Evolutionary conservation across 352 stramenopile species (phyloP), one percentile per base, ranked within the genome.

Genomic region (Elongisporangium senticosum): DNA sequence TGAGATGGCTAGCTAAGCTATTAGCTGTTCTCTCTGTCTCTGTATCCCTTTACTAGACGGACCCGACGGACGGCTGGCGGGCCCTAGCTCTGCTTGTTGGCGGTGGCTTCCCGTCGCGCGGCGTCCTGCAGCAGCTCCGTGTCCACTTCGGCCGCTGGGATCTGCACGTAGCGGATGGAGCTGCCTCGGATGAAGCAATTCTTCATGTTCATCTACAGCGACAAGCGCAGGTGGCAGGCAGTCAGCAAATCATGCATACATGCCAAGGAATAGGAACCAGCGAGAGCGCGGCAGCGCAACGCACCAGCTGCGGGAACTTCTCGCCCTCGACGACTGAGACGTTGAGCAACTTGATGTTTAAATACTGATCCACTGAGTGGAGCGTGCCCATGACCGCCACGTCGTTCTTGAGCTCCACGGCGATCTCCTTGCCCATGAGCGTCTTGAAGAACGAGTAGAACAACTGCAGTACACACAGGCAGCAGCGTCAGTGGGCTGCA

Each of bases 401-500:
- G 68, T 99, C 96, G 71, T 99, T 99, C 82, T 99, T 99, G 37
- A 99, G 83, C 77, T 99, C 97, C 20, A 99, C 96, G 6, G 93
- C 95, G 37, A 99, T 89, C 61, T 98, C 92, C 71, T 99, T 98
- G 59, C 95, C 95, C 23, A 98, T 86, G 24, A 99, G 80, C 52
- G 95, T 99, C 81, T 99, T 99, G 89, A 99, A 99, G 74, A 99
- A 99, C 51, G 95, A 98, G 67, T 98, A 97, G 68, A 98, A 98
- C 65, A 99, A 72, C 95, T 98, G 54, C 28, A 51, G 21, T 33
- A 17, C 22, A 3, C 23, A 50, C 52, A 50, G 26, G 58, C 3
- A 55, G 59, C 39, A 50, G 49, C 20, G n/a, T 55, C 24, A 28
- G 24, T 7, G n/a, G n/a, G n/a, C n/a, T n/a, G n/a, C 24, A 28